Base-by-base conservation (phyloP, 2,329 filamentous ascomycete species). In the Intubia oerlemansii region DNA sequence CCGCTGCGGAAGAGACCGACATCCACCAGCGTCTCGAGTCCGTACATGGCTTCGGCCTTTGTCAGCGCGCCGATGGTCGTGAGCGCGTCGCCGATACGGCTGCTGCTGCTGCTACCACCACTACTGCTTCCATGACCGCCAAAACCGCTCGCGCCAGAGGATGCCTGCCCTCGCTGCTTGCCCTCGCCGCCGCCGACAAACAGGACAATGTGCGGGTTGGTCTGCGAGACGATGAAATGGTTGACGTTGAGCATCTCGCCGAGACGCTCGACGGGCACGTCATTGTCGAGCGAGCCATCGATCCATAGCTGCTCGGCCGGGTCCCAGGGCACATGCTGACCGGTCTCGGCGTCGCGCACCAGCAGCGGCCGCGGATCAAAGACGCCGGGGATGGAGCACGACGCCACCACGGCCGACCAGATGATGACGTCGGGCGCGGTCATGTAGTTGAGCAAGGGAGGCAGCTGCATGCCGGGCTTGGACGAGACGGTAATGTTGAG, bases 221-320 rank as follows among this genome's bases (percentile, higher is more conserved):
- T 82, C 46, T 95, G 85, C 0, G 82, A 92, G 12, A 93, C 85
- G 39, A 95, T 93, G 44, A 93, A 93, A 46, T 93, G 85, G 43
- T 93, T 93, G 45, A 93, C 84, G 43, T 93, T 92, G 57, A 93
- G 92, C 76, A 93, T 84, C 44, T 92, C 82, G 1, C 82, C 72
- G 11, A 95, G 58, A 2, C 80, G 68, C 13, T 75, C 81, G 69
- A 91, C 91, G 2, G 85, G 85, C 3, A 95, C 57, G 47, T 95
- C 85, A 34, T 88, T 88, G 45, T 93, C 82, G 14, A 95, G 80
- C 1, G 84, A 93, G 1, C 85, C 85, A 45, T 95, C 85, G 29
- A 95, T 91, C 66, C 80, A 93, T 38, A 69, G 68, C 44, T 82
- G 77, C 17, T 79, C 74, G 4, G 75, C 74, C 10, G 81, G 77